phyloP scores from a whole-genome alignment of 805 yeast species.

The Candida railenensis region DNA sequence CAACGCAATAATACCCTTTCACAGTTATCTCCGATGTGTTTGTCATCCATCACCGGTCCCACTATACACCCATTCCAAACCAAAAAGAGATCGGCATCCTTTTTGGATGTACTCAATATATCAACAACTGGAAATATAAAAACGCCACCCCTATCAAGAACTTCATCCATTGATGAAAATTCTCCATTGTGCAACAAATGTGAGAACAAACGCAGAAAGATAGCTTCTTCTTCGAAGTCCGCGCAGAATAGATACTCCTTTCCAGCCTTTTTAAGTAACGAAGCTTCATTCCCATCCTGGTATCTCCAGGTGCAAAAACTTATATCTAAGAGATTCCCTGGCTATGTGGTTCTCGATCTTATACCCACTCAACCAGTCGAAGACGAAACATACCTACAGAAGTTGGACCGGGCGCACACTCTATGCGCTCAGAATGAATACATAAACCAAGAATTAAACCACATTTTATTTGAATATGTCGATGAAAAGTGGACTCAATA shows the following conservation, averaged over 20 bases:
- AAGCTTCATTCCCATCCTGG: conserved; percentile 9
- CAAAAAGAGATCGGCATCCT: neutral
- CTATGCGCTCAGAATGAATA: conserved; percentile 6
- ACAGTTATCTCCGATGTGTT: neutral
- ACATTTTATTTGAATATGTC: conserved; percentile 4
- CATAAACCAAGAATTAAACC: conserved; percentile 9
- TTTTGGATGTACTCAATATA: neutral
- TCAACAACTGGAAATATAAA: neutral
- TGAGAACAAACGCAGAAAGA: neutral
- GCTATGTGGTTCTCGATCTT: conserved; percentile 6
- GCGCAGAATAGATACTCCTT: neutral
- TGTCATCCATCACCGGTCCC: neutral
- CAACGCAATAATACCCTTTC: neutral
- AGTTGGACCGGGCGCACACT: neutral
- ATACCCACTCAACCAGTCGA: conserved; percentile 4
- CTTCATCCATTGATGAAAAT: neutral
- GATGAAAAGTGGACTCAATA: conserved; percentile 1
- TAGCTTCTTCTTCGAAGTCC: neutral
- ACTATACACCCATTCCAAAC: neutral
- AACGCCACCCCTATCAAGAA: neutral
- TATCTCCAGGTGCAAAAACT: conserved; percentile 2
- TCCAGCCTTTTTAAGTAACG: neutral
- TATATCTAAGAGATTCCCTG: neutral
- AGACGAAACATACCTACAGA: conserved; percentile 4
- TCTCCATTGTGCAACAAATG: neutral